Evolutionary conservation across 2,329 filamentous ascomycete genomes (phyloP), one percentile per base, ranked within the genome.

Genomic region (Diaporthe eres): DNA sequence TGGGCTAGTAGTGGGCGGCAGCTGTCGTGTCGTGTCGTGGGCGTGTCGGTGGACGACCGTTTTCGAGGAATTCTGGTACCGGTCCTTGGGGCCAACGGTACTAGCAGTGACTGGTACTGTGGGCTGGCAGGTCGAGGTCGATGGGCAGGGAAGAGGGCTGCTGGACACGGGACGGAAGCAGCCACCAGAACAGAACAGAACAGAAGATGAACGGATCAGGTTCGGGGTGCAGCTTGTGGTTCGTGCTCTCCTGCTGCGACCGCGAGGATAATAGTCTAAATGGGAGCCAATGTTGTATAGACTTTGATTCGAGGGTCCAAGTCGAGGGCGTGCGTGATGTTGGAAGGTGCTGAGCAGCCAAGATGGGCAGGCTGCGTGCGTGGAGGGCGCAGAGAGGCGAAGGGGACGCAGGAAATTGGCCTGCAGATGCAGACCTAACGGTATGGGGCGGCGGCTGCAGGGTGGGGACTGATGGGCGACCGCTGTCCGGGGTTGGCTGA

Each of bases 111-210:
- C 49, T 70, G 65, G 65, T 42, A 39, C 65, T 70, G 65, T 70
- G 65, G 65, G 42, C 57, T 55, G 55, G 70, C 55, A 72, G 19
- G 31, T 39, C 47, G 65, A 57, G 68, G 55, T 71, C 55, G 39
- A 60, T 28, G 28, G 49, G 58, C 51, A 65, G 47, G 47, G 63
- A 51, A 67, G 63, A 19, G 63, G 44, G 63, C 71, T 61, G 58
- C 71, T 65, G 28, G 58, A 73, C 58, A 73, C 58, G 71, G 71
- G 71, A 73, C 57, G 71, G 71, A 63, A 73, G 47, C 58, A 65
- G 71, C 71, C 60, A 73, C 71, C 58, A 55, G 58, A 25, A 39
- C 34, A 37, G 9, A 39, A 39, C 37, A 39, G 37, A 28, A 37
- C 53, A 47, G 28, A 39, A 13, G 57, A 60, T 15, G 57, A 17